phyloP scores from a whole-genome alignment of 805 yeast species.

The Metschnikowia matae region DNA sequence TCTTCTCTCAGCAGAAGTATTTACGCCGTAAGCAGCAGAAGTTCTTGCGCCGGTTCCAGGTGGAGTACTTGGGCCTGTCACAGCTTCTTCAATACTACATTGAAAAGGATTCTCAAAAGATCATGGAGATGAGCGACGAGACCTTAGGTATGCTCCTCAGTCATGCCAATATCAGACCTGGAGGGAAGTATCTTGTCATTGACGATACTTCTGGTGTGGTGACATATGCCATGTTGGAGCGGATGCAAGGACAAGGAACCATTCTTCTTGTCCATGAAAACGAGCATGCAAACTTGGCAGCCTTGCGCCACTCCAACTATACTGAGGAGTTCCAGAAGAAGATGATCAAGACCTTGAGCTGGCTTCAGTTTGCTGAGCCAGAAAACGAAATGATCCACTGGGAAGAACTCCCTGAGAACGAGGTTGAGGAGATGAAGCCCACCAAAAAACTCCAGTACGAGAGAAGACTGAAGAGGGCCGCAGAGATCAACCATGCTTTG shows the following conservation, averaged over 20 bases:
- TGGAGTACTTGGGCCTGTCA: conserved; percentile 69
- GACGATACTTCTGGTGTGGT: conserved; percentile 97
- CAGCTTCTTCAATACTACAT: conserved; percentile 68
- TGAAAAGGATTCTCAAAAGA: conserved; percentile 70
- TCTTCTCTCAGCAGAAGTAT: conserved; percentile 88
- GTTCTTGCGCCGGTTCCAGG: conserved; percentile 79
- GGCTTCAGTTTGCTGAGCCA: conserved; percentile 82
- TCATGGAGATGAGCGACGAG: conserved; percentile 82
- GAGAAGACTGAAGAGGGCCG: conserved; percentile 58
- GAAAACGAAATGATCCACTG: conserved; percentile 50
- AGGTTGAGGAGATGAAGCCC: conserved; percentile 52
- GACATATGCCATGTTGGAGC: conserved; percentile 78
- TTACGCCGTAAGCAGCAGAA: conserved; percentile 88
- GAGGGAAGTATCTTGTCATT: conserved; percentile 80
- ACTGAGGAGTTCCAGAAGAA: conserved; percentile 46
- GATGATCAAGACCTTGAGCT: conserved; percentile 65
- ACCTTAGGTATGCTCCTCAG: conserved; percentile 72
- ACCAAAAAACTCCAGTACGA: conserved; percentile 62
- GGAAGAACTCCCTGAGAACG: conserved; percentile 47
- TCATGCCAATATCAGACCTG: conserved; percentile 79
- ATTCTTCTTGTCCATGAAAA: conserved; percentile 82
- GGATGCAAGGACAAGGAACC: conserved; percentile 76
- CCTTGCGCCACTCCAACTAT: conserved; percentile 63
- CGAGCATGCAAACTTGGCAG: conserved; percentile 82
- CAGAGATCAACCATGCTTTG: conserved; percentile 46